Conservation (phyloP, 768 basidiomycete genomes). For the Podaxis sp. region DNA sequence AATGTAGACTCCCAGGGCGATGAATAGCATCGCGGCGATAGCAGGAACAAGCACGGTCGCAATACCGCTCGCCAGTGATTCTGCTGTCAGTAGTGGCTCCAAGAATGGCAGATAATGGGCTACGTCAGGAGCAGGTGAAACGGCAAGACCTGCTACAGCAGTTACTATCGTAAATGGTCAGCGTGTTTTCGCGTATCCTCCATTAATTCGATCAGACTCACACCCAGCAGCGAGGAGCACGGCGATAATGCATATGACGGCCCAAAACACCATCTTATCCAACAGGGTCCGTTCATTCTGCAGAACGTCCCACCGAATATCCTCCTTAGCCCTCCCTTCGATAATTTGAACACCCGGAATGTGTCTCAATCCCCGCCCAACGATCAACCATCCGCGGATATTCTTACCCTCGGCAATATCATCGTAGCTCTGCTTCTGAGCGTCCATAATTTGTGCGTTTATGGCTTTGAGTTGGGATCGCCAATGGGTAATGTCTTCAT, state of each 20-base stretch:
- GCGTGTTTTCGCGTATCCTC: conserved; percentile 8
- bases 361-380: conserved; percentile 65
- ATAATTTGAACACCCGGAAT: conserved; percentile 67
- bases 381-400: conserved; percentile 76
- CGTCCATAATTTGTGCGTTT: conserved; percentile 69
- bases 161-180: conserved; percentile 46
- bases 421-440: conserved; percentile 63
- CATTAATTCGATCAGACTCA: conserved; percentile 37
- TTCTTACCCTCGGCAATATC: conserved; percentile 69
- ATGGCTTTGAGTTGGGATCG: conserved; percentile 68
- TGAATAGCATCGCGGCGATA: conserved; percentile 57
- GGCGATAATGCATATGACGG: conserved; percentile 45
- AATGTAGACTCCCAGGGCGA: conserved; percentile 46
- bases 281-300: conserved; percentile 52
- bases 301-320: conserved; percentile 77
- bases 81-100: conserved; percentile 42
- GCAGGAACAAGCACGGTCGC: conserved; percentile 70
- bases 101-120: conserved; percentile 72
- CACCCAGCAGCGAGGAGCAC: conserved; percentile 56
- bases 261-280: conserved; percentile 56
- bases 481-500: conserved; percentile 68
- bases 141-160: conserved; percentile 64
- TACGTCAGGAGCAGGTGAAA: conserved; percentile 70
- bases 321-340: conserved; percentile 79
- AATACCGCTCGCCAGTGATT: conserved; percentile 57